These are phyloP conservation scores for Aspergillus sp. DNA, from an alignment of 2,329 filamentous ascomycete species.

Conservation along the genomic window DNA sequence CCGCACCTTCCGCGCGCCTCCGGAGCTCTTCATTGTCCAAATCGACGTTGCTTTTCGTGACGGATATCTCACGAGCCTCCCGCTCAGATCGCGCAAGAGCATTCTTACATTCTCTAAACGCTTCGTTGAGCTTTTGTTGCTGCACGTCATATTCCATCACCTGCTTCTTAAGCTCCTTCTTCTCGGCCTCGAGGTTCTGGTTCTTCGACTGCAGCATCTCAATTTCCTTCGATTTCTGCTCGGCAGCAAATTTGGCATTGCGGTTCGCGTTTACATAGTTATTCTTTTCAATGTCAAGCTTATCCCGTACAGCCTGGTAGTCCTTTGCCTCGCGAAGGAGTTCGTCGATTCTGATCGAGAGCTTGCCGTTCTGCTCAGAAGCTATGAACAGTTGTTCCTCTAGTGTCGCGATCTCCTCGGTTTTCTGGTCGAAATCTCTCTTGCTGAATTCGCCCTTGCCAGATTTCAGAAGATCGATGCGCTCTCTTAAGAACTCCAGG, in stretches of 20 bases:
- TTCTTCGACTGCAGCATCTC: slow-evolving; percentile 52
- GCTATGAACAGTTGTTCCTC: slow-evolving; percentile 63
- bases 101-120: slow-evolving; percentile 45
- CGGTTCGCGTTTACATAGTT: slow-evolving; percentile 47
- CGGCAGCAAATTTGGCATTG: slow-evolving; percentile 47
- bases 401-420: slow-evolving; percentile 69
- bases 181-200: slow-evolving; percentile 45
- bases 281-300: slow-evolving; percentile 50
- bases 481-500: slow-evolving; percentile 28
- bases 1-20: slow-evolving; percentile 40
- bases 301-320: slow-evolving; percentile 49
- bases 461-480: slow-evolving; percentile 53
- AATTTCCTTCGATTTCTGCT: slow-evolving; percentile 50
- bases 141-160: slow-evolving; percentile 46
- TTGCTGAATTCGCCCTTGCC: slow-evolving; percentile 48
- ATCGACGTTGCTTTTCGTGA: slow-evolving; percentile 49
- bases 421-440: slow-evolving; percentile 51
- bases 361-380: slow-evolving; percentile 47
- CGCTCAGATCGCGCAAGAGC: slow-evolving; percentile 49
- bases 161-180: slow-evolving; percentile 48
- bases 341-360: slow-evolving; percentile 45
- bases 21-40: slow-evolving; percentile 50
- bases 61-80: slow-evolving; percentile 48
- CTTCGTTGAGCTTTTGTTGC: slow-evolving; percentile 41
- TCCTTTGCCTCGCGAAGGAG: slow-evolving; percentile 47